Percentiles rank a stretch among this genome's conserved stretches.
Conservation (phyloP, 129 eudicot species). For the Flaveria brownii region DNA sequence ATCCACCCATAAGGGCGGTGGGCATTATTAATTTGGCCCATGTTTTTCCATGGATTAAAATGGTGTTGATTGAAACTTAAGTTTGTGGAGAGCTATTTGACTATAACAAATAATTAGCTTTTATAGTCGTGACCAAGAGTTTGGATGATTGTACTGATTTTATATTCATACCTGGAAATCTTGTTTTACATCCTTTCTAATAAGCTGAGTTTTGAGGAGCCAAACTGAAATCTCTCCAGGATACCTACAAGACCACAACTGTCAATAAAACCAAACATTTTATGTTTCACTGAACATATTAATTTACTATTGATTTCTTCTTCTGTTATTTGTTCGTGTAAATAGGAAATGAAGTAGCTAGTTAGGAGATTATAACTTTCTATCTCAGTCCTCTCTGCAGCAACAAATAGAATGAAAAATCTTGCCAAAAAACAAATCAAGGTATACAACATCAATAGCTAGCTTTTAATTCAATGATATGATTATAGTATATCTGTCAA, state of each 20-base stretch:
- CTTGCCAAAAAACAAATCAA: too few species aligned
- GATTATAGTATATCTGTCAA: not conserved
- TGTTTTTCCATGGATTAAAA: conserved; percentile 24
- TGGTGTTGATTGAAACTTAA: conserved; percentile 30
- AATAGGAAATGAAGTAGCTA: not conserved
- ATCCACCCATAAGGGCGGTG: conserved; percentile 24
- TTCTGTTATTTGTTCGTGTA: not conserved
- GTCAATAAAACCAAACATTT: conserved; percentile 10
- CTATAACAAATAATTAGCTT: conserved; percentile 15
- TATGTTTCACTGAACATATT: not conserved
- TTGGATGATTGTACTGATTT: conserved; percentile 21
- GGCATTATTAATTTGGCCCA: conserved; percentile 26
- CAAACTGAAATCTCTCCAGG: not conserved
- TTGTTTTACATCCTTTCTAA: not conserved
- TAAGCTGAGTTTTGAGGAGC: not conserved
- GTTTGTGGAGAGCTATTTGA: conserved; percentile 34
- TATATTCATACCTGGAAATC: conserved; percentile 26
- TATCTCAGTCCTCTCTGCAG: not conserved
- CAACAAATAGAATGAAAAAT: not conserved
- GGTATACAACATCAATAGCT: conserved; percentile 12
- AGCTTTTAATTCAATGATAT: not conserved
- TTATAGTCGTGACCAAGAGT: conserved; percentile 23
- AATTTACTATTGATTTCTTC: too few species aligned
- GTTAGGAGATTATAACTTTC: not conserved
- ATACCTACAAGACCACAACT: not conserved